Conservation (phyloP, 345 rosid genomes). For the Streptanthus diversifolius region DNA sequence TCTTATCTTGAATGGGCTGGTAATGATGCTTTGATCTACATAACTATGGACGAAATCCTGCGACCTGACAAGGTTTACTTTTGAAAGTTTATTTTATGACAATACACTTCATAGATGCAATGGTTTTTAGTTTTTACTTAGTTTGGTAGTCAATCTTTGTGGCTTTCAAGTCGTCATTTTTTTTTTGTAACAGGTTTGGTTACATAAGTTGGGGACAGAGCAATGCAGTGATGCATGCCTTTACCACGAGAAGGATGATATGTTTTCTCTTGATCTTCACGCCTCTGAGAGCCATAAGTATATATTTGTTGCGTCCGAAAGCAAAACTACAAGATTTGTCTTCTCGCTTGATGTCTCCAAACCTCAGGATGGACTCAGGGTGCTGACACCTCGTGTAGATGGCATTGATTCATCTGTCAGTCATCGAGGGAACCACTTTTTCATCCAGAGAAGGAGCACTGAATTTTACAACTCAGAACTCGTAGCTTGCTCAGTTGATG, state of each 20-base stretch:
- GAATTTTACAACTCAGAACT: slow-evolving; percentile 81
- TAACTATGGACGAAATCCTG: slow-evolving; percentile 78
- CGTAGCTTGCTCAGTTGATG: slow-evolving; percentile 62
- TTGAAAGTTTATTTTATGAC: background rate
- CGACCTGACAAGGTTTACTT: slow-evolving; percentile 78
- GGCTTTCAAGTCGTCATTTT: background rate
- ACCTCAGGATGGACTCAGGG: slow-evolving; percentile 66
- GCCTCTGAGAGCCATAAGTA: slow-evolving; percentile 74
- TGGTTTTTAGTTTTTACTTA: background rate
- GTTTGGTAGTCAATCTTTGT: background rate
- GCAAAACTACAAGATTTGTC: slow-evolving; percentile 65
- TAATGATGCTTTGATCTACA: slow-evolving; percentile 67
- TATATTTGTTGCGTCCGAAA: slow-evolving; percentile 66
- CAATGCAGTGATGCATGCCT: slow-evolving; percentile 70
- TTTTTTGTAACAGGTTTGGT: slow-evolving; percentile 63
- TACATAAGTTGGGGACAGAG: slow-evolving; percentile 78
- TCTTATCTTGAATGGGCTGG: slow-evolving; percentile 71
- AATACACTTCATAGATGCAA: background rate
- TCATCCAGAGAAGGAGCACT: slow-evolving; percentile 66
- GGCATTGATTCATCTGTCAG: slow-evolving; percentile 68
- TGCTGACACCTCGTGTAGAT: slow-evolving; percentile 64
- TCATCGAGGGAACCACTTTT: slow-evolving; percentile 86
- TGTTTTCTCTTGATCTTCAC: slow-evolving; percentile 60
- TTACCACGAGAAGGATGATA: slow-evolving; percentile 89
- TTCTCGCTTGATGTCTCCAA: slow-evolving; percentile 60